These are phyloP conservation scores for Pichia paraexigua DNA, from an alignment of 805 yeast genomes.

Conservation along the genomic window DNA sequence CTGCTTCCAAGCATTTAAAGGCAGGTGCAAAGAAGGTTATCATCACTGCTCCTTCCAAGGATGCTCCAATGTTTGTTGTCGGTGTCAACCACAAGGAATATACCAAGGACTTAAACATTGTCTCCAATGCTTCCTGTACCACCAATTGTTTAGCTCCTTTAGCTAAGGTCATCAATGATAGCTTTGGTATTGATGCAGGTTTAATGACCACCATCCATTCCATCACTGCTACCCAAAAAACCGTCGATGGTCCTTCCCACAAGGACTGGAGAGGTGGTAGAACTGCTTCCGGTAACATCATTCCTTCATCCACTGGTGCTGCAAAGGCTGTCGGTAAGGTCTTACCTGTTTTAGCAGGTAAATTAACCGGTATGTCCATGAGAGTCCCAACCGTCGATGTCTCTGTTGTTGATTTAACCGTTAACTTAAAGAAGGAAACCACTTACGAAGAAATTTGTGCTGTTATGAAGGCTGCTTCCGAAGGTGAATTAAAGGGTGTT, in stretches of 20 bases:
- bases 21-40: conserved; percentile 94
- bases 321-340: conserved; percentile 97
- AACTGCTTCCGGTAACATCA: conserved; percentile 92
- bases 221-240: conserved; percentile 93
- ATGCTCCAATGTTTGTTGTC: conserved; percentile 91
- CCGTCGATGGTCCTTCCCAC: conserved; percentile 95
- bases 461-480: conserved; percentile 68
- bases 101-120: conserved; percentile 64
- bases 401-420: conserved; percentile 89
- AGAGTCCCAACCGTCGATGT: conserved; percentile 93
- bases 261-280: conserved; percentile 99
- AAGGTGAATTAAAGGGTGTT: conserved; percentile 72
- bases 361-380: conserved; percentile 88
- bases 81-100: conserved; percentile 84
- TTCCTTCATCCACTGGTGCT: conserved; percentile 95
- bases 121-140: conserved; percentile 93
- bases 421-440: conserved; percentile 66
- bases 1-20: conserved; percentile 75
- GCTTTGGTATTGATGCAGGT: conserved; percentile 83
- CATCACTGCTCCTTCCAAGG: conserved; percentile 90
- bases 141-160: conserved; percentile 94
- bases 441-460: conserved; percentile 78
- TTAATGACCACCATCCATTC: conserved; percentile 96
- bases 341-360: conserved; percentile 83
- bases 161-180: conserved; percentile 82